Evolutionary conservation across 2,329 filamentous ascomycete species (phyloP).

Genomic region (Trichophyton verrucosum): DNA sequence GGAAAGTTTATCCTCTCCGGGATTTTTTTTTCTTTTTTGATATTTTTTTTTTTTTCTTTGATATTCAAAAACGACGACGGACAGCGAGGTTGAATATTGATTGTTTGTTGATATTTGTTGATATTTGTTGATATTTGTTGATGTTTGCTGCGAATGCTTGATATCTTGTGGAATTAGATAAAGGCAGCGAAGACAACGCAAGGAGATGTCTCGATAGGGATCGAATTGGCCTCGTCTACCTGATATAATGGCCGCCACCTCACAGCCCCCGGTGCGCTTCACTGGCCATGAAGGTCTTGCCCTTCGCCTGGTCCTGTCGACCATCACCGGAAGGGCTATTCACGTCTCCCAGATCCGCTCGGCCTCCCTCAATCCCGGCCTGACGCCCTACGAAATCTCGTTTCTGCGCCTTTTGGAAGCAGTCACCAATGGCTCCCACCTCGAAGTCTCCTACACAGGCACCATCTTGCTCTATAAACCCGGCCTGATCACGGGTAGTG

Average conservation of each 20-base stretch:
- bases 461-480: slow-evolving; percentile 87
- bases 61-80: not conserved
- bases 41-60: too few relatives aligned
- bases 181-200: not conserved
- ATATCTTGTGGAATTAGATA: not conserved
- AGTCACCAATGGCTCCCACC: slow-evolving; percentile 85
- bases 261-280: slow-evolving; percentile 52
- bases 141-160: too few relatives aligned
- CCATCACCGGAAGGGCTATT: slow-evolving; percentile 75
- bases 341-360: slow-evolving; percentile 91
- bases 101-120: too few relatives aligned
- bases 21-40: not conserved
- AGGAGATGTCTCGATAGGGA: not conserved
- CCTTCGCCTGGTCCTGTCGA: slow-evolving; percentile 76
- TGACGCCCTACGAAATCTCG: slow-evolving; percentile 85
- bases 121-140: too few relatives aligned
- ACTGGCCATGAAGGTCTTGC: slow-evolving; percentile 73
- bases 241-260: slow-evolving; percentile 27
- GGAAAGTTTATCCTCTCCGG: not conserved
- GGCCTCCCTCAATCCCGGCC: slow-evolving; percentile 74
- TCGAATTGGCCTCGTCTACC: not conserved
- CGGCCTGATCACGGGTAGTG: slow-evolving; percentile 77
- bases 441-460: slow-evolving; percentile 93
- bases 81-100: too few relatives aligned
- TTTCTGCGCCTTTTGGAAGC: slow-evolving; percentile 89